Conservation (phyloP, 768 basidiomycete genomes). For the Gymnopilus junonius region DNA sequence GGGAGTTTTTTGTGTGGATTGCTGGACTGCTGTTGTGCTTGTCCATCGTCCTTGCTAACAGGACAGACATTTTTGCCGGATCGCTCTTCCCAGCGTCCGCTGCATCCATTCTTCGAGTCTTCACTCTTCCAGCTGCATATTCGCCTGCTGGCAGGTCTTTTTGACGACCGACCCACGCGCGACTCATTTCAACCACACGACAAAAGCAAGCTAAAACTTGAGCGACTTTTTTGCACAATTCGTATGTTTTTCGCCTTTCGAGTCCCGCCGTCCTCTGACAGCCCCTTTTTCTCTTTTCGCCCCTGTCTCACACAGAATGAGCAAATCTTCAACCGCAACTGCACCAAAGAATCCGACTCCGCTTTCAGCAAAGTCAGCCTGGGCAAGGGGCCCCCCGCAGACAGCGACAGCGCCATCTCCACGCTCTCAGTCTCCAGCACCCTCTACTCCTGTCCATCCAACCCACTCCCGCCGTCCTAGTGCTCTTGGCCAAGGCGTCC, state of each 20-base stretch:
- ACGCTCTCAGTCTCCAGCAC: slow-evolving; percentile 81
- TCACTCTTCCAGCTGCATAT: slow-evolving; percentile 58
- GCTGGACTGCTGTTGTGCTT: slow-evolving; percentile 34
- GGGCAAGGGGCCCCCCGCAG: slow-evolving; percentile 87
- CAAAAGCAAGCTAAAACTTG: slow-evolving; percentile 48
- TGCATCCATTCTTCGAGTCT: slow-evolving; percentile 46
- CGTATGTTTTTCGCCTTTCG: slow-evolving; percentile 36
- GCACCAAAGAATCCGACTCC: slow-evolving; percentile 72
- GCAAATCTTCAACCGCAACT: slow-evolving; percentile 83
- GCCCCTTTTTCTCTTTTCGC: slow-evolving; percentile 11
- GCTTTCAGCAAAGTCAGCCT: slow-evolving; percentile 85
- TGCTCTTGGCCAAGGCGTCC: slow-evolving; percentile 68
- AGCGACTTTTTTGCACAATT: slow-evolving; percentile 42
- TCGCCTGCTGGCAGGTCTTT: slow-evolving; percentile 93
- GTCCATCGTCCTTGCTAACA: slow-evolving; percentile 45
- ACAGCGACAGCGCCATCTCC: slow-evolving; percentile 60
- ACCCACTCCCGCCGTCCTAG: slow-evolving; percentile 84
- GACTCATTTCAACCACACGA: slow-evolving; percentile 55
- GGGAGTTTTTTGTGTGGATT: slow-evolving; percentile 26
- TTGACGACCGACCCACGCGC: slow-evolving; percentile 82
- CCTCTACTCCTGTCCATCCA: slow-evolving; percentile 49
- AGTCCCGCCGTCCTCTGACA: background rate
- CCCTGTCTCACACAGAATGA: slow-evolving; percentile 78
- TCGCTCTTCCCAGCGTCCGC: slow-evolving; percentile 51
- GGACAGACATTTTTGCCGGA: slow-evolving; percentile 41